Evolutionary conservation across 2,329 filamentous ascomycete genomes (phyloP), one percentile per base, ranked within the genome.

Genomic region (Sporothrix luriei): DNA sequence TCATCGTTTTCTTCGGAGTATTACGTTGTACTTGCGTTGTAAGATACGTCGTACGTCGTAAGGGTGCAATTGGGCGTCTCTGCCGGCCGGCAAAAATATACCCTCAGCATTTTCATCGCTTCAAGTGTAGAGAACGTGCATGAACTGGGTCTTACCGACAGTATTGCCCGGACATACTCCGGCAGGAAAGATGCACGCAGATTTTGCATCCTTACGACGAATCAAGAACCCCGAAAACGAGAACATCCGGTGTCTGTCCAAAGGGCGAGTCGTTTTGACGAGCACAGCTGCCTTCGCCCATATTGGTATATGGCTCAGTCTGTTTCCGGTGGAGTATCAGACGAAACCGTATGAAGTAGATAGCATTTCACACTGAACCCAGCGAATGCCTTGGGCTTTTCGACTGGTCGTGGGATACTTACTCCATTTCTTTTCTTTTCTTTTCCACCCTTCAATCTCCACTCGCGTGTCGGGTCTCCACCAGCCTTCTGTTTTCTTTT

Each of bases 161-260:
- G 38, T 59, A 59, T 59, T 59, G 55, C 55, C 55, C 55, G 33
- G n/a, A 61, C 33, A 43, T n/a, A n/a, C n/a, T n/a, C n/a, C n/a
- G n/a, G n/a, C n/a, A 61, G 55, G 24, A 43, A 61, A 16, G 33
- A 61, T 61, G 55, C 1, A 43, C 55, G 43, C 21, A 24, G 5
- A 5, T 33, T 61, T 61, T 61, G n/a, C 55, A 43, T 16, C n/a
- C 19, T 16, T 11, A 14, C 24, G 33, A 40, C 40, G n/a, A 24
- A 61, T 24, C 11, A 61, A 16, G 19, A 43, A 38, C 43, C 24
- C 11, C 3, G 55, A 61, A 59, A 61, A 14, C 10, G 33, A 43
- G 43, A 61, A 61, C 33, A 19, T 10, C 55, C 55, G 24, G 21
- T 7, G 33, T 38, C 29, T 7, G 33, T 38, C 29, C 29, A 59